Evolutionary conservation across 129 eudicot species (phyloP).

Genomic region (Calendula officinalis): DNA sequence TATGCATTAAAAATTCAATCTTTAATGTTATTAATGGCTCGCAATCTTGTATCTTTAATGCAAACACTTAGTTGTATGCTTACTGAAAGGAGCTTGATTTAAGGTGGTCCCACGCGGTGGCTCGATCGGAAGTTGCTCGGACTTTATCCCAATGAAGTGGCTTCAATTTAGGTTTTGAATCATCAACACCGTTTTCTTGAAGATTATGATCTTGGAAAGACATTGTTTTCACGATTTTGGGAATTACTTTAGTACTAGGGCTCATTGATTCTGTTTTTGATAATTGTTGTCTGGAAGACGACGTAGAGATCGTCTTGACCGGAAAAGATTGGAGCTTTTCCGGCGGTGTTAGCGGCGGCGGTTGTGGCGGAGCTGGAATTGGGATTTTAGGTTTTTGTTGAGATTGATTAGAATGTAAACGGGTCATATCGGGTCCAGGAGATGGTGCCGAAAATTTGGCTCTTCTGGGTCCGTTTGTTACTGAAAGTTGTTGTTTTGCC

Average conservation of each 20-base stretch:
- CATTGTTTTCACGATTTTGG: conserved; percentile 36
- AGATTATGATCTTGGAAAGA: conserved; percentile 32
- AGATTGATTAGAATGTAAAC: conserved; percentile 45
- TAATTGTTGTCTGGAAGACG: conserved; percentile 14
- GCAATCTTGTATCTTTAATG: no score
- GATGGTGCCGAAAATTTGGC: conserved; percentile 61
- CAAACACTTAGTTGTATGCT: conserved; percentile 27
- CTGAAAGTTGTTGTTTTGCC: conserved; percentile 22
- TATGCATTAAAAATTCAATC: conserved; percentile 10
- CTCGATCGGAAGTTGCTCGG: conserved; percentile 80
- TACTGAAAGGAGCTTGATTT: conserved; percentile 96
- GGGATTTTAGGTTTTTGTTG: conserved; percentile 35
- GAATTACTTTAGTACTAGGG: conserved; percentile 38
- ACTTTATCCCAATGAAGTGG: conserved; percentile 99
- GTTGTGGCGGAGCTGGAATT: conserved; percentile 52
- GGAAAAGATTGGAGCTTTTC: conserved; percentile 30
- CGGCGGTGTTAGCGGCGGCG: conserved; percentile 28
- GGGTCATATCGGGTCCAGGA: conserved; percentile 63
- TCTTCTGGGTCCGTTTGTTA: conserved; percentile 46
- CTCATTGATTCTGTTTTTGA: conserved; percentile 32
- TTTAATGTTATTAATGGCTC: neutral
- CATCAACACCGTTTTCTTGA: conserved; percentile 48
- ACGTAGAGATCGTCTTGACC: conserved; percentile 23
- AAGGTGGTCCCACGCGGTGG: conserved; percentile 96
- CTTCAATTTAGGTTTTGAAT: conserved; percentile 71